phyloP scores from a whole-genome alignment of 2,329 filamentous ascomycete species.

The Arachnopeziza araneosa region DNA sequence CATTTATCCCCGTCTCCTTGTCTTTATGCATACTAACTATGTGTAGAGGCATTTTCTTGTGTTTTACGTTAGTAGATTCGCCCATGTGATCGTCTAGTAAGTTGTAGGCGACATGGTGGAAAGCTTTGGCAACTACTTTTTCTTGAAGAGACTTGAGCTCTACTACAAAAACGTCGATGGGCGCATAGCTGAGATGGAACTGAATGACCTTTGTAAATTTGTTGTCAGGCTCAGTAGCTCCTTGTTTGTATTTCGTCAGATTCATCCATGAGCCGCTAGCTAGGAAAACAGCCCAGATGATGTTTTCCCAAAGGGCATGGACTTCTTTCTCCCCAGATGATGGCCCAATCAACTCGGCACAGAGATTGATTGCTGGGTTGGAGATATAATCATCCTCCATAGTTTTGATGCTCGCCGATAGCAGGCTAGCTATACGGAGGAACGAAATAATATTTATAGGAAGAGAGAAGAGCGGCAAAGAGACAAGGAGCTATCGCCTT shows the following conservation, averaged over 20 bases:
- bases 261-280: background rate
- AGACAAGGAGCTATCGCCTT: too few relatives aligned
- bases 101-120: background rate
- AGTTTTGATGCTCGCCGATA: background rate
- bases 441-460: too few relatives aligned
- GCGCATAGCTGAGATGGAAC: background rate
- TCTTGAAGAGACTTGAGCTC: constrained; percentile 2
- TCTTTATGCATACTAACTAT: too few relatives aligned
- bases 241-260: background rate
- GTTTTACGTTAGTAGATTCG: constrained; percentile 1
- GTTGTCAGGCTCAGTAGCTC: background rate
- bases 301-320: background rate
- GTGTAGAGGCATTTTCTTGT: too few relatives aligned
- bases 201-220: background rate
- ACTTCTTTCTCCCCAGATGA: background rate
- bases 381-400: background rate
- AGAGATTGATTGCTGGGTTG: background rate
- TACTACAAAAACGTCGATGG: background rate
- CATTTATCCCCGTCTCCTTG: too few relatives aligned
- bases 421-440: background rate
- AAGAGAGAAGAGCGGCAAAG: too few relatives aligned
- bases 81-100: constrained; percentile 4
- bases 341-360: background rate
- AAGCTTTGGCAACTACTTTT: background rate
- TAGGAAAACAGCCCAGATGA: background rate